Evolutionary conservation across 306 rosid genomes (phyloP).

Genomic region (Cucurbita moschata): DNA sequence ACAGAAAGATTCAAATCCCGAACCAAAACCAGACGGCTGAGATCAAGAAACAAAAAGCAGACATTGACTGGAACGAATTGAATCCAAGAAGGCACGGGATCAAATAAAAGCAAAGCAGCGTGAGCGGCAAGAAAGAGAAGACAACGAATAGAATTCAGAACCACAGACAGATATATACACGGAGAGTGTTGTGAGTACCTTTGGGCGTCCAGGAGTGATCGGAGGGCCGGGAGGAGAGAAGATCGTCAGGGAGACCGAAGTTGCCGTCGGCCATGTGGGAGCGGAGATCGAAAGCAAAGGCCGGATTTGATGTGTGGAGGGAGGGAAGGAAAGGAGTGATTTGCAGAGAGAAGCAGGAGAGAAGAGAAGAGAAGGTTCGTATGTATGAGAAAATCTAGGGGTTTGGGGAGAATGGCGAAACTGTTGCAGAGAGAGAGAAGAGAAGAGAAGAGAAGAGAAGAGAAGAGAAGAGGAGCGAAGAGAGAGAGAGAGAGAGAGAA

Average conservation of each 20-base stretch:
- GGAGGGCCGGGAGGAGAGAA: slow-evolving; percentile 31
- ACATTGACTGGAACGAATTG: slow-evolving; percentile 12
- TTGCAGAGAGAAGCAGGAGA: neutral
- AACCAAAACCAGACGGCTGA: neutral
- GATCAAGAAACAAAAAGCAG: slow-evolving; percentile 14
- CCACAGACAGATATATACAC: neutral
- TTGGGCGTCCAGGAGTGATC: slow-evolving; percentile 34
- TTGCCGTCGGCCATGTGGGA: slow-evolving; percentile 36
- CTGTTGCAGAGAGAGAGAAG: slow-evolving; percentile 1
- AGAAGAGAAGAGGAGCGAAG: too few species aligned
- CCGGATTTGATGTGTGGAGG: neutral
- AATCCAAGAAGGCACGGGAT: neutral
- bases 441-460: neutral
- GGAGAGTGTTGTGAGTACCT: slow-evolving; percentile 13
- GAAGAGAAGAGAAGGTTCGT: neutral
- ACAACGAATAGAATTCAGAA: neutral
- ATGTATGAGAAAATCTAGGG: slow-evolving; percentile 26
- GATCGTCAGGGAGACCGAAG: slow-evolving; percentile 40
- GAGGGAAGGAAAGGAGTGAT: neutral
- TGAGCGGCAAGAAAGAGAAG: neutral
- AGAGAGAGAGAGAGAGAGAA: neutral
- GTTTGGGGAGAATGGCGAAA: slow-evolving; percentile 12
- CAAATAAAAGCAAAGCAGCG: neutral
- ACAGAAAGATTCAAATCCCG: neutral
- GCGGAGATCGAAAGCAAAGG: neutral